Evolutionary conservation across 305 asterid genomes (phyloP), one percentile per base, ranked within the genome.

Genomic region (Fraxinus xanthoxyloides): DNA sequence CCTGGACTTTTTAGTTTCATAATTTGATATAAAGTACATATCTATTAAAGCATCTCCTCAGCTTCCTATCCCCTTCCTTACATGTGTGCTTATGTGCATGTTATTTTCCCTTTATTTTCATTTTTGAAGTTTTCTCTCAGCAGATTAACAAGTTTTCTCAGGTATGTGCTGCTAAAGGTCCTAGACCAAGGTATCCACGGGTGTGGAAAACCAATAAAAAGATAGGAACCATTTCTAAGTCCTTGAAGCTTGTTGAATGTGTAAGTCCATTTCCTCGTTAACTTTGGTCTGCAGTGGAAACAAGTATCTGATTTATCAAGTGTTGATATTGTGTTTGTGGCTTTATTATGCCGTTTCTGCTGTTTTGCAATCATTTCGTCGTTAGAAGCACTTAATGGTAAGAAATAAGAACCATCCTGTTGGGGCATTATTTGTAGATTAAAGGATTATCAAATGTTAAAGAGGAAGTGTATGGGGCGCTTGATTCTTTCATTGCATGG

Each of bases 401-500:
- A 43, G 31, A 48, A 79, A 32, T 81, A 72, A 75, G 35, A 82
- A 15, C 56, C 19, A 75, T 78, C 79, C 32, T 72, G 12, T 79
- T 84, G 78, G 69, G 23, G 70, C 79, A 34, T 65, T 8, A 8
- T 40, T 82, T 82, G 80, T 88, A 94, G 99, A 88, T 95, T 70
- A 95, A 92, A 85, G 97, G 88, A 59, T 86, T 93, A 81, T 94
- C 99, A 26, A 95, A 95, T 89, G 97, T 95, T 80, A 95, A 95
- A 88, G 98, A 95, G 85, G 98, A 94, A 90, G 93, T 95, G 54
- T 94, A 95, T 32, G 98, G 98, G 72, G 96, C 97, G 40, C 97
- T 95, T 19, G 99, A 95, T 90, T 89, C 98, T 77, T 95, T 94
- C 86, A 87, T 95, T 87, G 98, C 99, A 23, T 94, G 98, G 99